phyloP scores from a whole-genome alignment of 2,329 filamentous ascomycete genomes.

The Epichloe gansuensis region DNA sequence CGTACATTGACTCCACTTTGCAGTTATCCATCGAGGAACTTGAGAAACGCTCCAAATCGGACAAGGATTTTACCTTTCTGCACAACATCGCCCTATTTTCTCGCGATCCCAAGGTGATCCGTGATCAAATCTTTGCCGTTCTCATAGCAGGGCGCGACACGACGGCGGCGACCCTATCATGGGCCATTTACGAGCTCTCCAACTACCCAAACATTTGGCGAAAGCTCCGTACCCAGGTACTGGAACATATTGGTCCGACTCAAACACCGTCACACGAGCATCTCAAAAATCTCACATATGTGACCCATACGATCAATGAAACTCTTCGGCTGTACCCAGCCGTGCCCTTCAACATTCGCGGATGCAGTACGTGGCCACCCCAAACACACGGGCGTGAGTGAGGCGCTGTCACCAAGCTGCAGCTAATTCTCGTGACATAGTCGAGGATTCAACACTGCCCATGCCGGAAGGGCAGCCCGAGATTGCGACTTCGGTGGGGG shows the following conservation, averaged over 20 bases:
- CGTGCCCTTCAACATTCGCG: slow-evolving; percentile 59
- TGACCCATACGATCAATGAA: slow-evolving; percentile 62
- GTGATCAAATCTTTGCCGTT: slow-evolving; percentile 73
- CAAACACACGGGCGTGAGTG: too few species aligned
- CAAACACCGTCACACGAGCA: slow-evolving; percentile 59
- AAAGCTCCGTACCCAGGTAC: slow-evolving; percentile 61
- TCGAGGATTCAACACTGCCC: slow-evolving; percentile 62
- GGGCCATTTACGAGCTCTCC: slow-evolving; percentile 70
- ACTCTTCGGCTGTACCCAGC: slow-evolving; percentile 64
- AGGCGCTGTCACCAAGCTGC: too few species aligned
- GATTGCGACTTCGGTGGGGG: slow-evolving; percentile 50
- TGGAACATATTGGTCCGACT: slow-evolving; percentile 49
- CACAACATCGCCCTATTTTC: slow-evolving; percentile 76
- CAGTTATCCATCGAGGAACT: slow-evolving; percentile 58
- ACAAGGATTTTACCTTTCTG: slow-evolving; percentile 69
- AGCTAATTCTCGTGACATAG: slow-evolving; percentile 22
- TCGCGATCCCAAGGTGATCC: slow-evolving; percentile 55
- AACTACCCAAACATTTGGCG: slow-evolving; percentile 53
- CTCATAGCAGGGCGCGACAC: slow-evolving; percentile 80
- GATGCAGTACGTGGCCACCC: too few species aligned
- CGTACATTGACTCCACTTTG: slow-evolving; percentile 64
- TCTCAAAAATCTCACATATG: slow-evolving; percentile 77
- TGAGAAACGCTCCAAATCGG: slow-evolving; percentile 52
- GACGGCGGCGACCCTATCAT: slow-evolving; percentile 69
- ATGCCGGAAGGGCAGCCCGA: slow-evolving; percentile 50